Percentiles rank a stretch among this genome's conserved stretches.
Evolutionary conservation across 106 monocot genomes (phyloP).

Genomic region (Dactylorhiza incarnata): DNA sequence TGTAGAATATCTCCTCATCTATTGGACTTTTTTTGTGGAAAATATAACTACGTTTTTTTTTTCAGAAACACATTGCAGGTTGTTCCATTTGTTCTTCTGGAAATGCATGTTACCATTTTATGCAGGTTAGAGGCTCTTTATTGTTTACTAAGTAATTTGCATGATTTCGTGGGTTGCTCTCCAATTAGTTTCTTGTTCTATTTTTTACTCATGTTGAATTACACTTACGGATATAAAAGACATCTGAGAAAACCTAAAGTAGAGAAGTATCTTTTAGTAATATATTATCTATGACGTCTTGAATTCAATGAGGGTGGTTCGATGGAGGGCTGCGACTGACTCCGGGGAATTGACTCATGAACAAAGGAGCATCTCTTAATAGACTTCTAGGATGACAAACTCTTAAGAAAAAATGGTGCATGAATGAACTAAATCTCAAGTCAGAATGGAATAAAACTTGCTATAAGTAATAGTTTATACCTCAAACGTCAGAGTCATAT

Average conservation of each 20-base stretch:
- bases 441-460: too few relatives aligned
- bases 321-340: too few relatives aligned
- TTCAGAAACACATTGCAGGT: slow-evolving; percentile 67
- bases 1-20: background rate
- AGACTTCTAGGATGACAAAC: too few relatives aligned
- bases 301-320: too few relatives aligned
- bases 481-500: too few relatives aligned
- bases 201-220: background rate
- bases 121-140: slow-evolving; percentile 45
- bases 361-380: too few relatives aligned
- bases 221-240: background rate
- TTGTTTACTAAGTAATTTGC: background rate
- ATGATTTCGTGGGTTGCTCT: background rate
- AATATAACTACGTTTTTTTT: slow-evolving; percentile 6
- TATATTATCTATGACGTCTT: background rate
- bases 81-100: slow-evolving; percentile 69
- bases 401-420: too few relatives aligned
- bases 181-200: background rate
- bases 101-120: slow-evolving; percentile 56
- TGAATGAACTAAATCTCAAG: too few relatives aligned
- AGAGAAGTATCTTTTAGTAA: background rate
- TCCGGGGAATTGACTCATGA: too few relatives aligned
- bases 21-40: background rate
- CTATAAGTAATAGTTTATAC: too few relatives aligned
- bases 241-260: background rate